A percentile compares a stretch with the other conserved stretches of the same genome.
Evolutionary conservation across 768 basidiomycete species (phyloP).

Genomic region (Melanogaster broomeanus): DNA sequence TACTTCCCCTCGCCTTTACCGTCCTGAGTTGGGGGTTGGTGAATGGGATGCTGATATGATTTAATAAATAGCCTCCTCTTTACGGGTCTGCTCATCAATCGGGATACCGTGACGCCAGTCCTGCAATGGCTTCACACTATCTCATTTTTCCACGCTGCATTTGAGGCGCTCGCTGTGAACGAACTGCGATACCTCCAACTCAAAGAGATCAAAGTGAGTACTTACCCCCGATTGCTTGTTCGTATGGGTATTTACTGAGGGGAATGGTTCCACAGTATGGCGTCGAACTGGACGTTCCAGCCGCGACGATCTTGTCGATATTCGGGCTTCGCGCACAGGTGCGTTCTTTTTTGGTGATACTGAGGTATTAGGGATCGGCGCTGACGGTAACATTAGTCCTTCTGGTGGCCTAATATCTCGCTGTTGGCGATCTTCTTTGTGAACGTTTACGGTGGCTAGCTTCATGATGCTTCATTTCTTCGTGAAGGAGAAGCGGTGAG

Average conservation of each 20-base stretch:
- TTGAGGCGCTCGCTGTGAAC: slow-evolving; percentile 97
- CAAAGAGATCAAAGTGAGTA: slow-evolving; percentile 83
- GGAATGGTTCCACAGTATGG: slow-evolving; percentile 71
- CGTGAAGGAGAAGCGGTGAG: slow-evolving; percentile 71
- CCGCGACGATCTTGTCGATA: slow-evolving; percentile 90
- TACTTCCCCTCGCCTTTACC: slow-evolving; percentile 1
- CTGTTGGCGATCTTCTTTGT: slow-evolving; percentile 86
- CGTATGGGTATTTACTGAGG: slow-evolving; percentile 3
- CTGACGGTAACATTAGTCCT: slow-evolving; percentile 54
- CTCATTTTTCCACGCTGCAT: slow-evolving; percentile 99
- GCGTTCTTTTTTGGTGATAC: slow-evolving; percentile 10
- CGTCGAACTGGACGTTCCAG: slow-evolving; percentile 94
- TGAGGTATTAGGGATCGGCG: neutral
- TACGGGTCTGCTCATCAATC: slow-evolving; percentile 94
- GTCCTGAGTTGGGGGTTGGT: no score
- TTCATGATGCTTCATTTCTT: slow-evolving; percentile 83
- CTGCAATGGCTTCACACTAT: slow-evolving; percentile 87
- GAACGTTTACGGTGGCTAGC: slow-evolving; percentile 71
- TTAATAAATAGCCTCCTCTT: slow-evolving; percentile 72
- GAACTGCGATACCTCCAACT: slow-evolving; percentile 92
- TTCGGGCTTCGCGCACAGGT: slow-evolving; percentile 92
- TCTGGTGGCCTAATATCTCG: slow-evolving; percentile 98
- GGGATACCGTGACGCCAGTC: slow-evolving; percentile 71
- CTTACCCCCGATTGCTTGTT: neutral
- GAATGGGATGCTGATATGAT: slow-evolving; percentile 1